Evolutionary conservation across 2,329 filamentous ascomycete species (phyloP), one percentile per base, ranked within the genome.

Genomic region (Arthrobotrys musiformis): DNA sequence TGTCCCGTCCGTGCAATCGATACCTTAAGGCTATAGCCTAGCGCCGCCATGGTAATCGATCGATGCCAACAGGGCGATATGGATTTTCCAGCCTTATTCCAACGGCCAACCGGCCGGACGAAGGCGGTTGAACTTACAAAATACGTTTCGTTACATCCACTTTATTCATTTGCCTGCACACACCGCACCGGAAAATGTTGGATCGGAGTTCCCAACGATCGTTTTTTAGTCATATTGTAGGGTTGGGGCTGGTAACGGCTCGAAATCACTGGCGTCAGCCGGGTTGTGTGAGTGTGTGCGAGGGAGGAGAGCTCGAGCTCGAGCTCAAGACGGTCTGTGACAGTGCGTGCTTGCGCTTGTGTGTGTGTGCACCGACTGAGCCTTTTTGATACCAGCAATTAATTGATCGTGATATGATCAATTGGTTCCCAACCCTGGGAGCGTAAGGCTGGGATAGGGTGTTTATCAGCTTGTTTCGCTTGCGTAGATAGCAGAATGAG

Each of bases 391-490:
- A 66, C 24, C 60, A 60, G 69, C 37, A 58, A 35, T 26, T n/a
- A 46, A 60, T 73, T 40, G 52, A 66, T 73, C 60, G 69, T 73
- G 61, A 72, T 58, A 46, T 15, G 44, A 72, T 64, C 68, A 72
- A 72, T 72, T 72, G 68, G 68, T 17, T 73, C 54, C 56, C 42
- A 42, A 73, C 50, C 69, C 69, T 42, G 35, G 68, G 35, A 44
- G 22, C 22, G 37, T 40, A 42, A 13, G 26, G 44, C 42, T 70
- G 54, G 54, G 54, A 33, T 58, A 37, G 11, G 64, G 48, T 54
- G 17, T 63, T 72, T 72, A 72, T 72, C 68, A 72, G 69, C 69
- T 61, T 73, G 64, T 64, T 35, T 64, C 58, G 46, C 48, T 35
- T 67, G 30, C n/a, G 7, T 30, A 46, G 56, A 63, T 58, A 64